Evolutionary conservation across 768 basidiomycete genomes (phyloP), one percentile per base, ranked within the genome.

Genomic region (Mycena latifolia): DNA sequence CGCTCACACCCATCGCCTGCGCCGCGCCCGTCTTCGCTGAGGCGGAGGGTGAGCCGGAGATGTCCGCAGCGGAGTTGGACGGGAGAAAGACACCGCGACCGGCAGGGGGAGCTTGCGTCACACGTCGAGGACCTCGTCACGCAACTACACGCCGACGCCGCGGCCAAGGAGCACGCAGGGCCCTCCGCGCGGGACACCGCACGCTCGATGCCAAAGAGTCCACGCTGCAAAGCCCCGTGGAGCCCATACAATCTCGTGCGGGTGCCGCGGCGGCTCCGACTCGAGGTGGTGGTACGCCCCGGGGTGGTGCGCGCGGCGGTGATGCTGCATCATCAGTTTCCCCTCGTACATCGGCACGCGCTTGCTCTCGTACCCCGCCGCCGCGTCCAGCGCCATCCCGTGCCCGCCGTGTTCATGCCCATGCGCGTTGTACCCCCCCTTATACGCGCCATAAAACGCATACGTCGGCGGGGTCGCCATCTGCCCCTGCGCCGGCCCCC

Each of bases 331-430:
- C n/a, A n/a, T n/a, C 12, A 73, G 60, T 63, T 78, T 79, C 51
- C 73, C 54, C 20, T 79, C 77, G 57, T 76, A 80, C 65, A 77
- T 67, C 51, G 66, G 45, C 45, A 8, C 45, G 11, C 29, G 29
- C 31, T 10, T 15, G 33, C 18, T 27, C 18, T n/a, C 33, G n/a
- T 48, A 10, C 31, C 46, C 53, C 29, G 31, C 52, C 12, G 50
- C 65, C 18, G 29, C 24, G 39, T 14, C 51, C 28, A 31, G 28
- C 48, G 28, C 29, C 48, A 51, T 51, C 29, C 45, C 58, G 20
- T 43, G 20, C 41, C 5, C n/a, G n/a, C n/a, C 31, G 31, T 33
- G 37, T 14, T 17, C 37, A 17, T 39, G 17, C 37, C 37, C 37
- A 33, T 69, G 73, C 28, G 62, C 71, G 37, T 65, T 70, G 58